These are phyloP conservation scores for Entoloma clypeatum DNA, from an alignment of 1,284 basidiomycete species.

Conservation along the genomic window DNA sequence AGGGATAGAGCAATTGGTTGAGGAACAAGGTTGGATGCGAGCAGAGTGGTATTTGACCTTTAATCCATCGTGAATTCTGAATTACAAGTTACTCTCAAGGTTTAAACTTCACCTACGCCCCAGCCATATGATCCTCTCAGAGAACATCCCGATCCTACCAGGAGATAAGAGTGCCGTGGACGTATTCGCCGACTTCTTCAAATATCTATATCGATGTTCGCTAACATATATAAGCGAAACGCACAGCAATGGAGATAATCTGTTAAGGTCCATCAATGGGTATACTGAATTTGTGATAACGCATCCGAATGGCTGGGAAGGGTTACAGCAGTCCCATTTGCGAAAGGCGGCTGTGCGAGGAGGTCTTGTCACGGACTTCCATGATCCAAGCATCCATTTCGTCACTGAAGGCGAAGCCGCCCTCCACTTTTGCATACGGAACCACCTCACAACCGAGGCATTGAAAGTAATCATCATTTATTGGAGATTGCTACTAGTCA, in stretches of 20 bases:
- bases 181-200: constrained; percentile 45
- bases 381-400: constrained; percentile 29
- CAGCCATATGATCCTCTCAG: constrained; percentile 22
- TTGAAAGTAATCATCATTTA: constrained; percentile 12
- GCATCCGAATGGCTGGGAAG: constrained; percentile 46
- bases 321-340: constrained; percentile 34
- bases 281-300: constrained; percentile 22
- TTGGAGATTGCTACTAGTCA: background rate
- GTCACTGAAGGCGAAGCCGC: constrained; percentile 42
- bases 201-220: constrained; percentile 21
- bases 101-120: constrained; percentile 56
- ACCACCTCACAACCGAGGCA: constrained; percentile 14
- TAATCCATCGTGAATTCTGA: background rate
- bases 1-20: constrained; percentile 36
- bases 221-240: constrained; percentile 24
- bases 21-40: constrained; percentile 44
- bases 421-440: constrained; percentile 35
- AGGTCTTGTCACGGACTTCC: constrained; percentile 31
- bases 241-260: constrained; percentile 16
- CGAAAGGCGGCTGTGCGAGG: constrained; percentile 34
- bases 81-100: constrained; percentile 32
- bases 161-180: constrained; percentile 41
- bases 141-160: constrained; percentile 43
- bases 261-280: constrained; percentile 18
- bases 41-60: constrained; percentile 43